phyloP scores from a whole-genome alignment of 495 filamentous ascomycete genomes.

The Xanthoparmelia taractica region DNA sequence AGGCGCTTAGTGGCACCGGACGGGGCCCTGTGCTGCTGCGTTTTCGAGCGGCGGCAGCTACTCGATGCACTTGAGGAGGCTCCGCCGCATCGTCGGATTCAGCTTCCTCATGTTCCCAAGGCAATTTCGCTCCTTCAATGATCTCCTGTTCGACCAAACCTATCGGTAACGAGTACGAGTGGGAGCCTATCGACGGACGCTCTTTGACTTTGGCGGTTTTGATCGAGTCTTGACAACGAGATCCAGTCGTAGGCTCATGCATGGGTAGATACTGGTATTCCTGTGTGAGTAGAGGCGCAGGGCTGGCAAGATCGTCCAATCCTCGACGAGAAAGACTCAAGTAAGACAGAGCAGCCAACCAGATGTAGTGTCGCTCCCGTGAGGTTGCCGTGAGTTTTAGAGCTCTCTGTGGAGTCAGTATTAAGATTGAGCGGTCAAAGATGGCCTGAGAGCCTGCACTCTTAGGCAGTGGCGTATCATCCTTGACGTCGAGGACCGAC shows the following conservation, averaged over 20 bases:
- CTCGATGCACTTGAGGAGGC: conserved; percentile 62
- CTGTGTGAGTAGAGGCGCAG: conserved; percentile 48
- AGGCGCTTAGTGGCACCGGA: conserved; percentile 27
- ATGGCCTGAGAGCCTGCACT: conserved; percentile 45
- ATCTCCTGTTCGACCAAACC: conserved; percentile 24
- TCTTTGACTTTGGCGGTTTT: conserved; percentile 76
- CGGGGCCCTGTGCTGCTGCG: conserved; percentile 76
- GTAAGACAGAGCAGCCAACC: conserved; percentile 91
- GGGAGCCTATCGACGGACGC: conserved; percentile 35
- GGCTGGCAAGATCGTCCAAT: conserved; percentile 55
- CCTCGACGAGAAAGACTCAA: conserved; percentile 75
- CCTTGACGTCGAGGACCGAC: conserved; percentile 93
- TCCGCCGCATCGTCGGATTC: conserved; percentile 50
- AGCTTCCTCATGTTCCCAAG: conserved; percentile 28
- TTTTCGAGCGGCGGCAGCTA: conserved; percentile 64
- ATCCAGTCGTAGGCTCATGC: conserved; percentile 28
- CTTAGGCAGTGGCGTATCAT: conserved; percentile 83
- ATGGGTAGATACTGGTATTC: conserved; percentile 38
- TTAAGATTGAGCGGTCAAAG: conserved; percentile 91
- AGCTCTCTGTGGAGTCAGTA: conserved; percentile 85
- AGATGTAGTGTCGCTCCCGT: conserved; percentile 84
- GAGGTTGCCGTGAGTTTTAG: conserved; percentile 88
- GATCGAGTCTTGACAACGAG: conserved; percentile 76
- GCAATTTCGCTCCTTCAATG: conserved; percentile 20
- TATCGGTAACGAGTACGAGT: conserved; percentile 26